phyloP scores from a whole-genome alignment of 371 early-diverging fungal genomes.

The Lichtheimia ornata region DNA sequence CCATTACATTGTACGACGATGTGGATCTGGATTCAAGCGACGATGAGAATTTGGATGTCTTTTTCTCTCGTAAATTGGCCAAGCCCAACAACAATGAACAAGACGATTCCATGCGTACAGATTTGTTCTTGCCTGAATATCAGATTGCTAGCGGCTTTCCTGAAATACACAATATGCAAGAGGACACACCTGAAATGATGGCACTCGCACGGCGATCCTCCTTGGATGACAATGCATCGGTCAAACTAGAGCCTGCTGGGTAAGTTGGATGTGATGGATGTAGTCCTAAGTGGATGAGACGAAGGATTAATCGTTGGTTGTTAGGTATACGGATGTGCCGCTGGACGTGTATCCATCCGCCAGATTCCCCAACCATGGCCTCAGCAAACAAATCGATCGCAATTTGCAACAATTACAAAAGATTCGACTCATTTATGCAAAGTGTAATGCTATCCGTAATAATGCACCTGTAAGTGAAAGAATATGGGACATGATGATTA shows the following conservation, averaged over 20 bases:
- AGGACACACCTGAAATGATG: slow-evolving; percentile 1
- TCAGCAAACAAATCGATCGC: slow-evolving; percentile 60
- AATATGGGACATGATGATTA: neutral
- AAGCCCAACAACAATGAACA: slow-evolving; percentile 41
- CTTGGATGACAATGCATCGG: neutral
- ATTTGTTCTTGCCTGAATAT: slow-evolving; percentile 61
- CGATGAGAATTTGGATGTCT: slow-evolving; percentile 55
- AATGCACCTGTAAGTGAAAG: slow-evolving; percentile 55
- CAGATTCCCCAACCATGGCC: slow-evolving; percentile 61
- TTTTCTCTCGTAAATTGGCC: slow-evolving; percentile 53
- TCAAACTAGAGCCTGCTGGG: neutral
- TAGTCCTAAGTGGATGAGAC: neutral
- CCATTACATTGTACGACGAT: slow-evolving; percentile 41
- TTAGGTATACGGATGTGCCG: slow-evolving; percentile 36
- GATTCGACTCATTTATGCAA: slow-evolving; percentile 72
- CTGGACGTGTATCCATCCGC: slow-evolving; percentile 64
- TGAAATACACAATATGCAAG: slow-evolving; percentile 35
- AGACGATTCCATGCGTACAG: slow-evolving; percentile 40
- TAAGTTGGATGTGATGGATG: too few relatives aligned
- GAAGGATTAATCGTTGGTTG: neutral
- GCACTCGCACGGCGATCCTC: neutral
- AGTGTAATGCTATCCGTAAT: slow-evolving; percentile 71
- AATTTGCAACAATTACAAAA: slow-evolving; percentile 62
- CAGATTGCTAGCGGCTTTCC: slow-evolving; percentile 51
- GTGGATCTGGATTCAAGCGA: slow-evolving; percentile 53